Evolutionary conservation across 768 basidiomycete species (phyloP), one percentile per base, ranked within the genome.

Genomic region (Amanita thiersii): DNA sequence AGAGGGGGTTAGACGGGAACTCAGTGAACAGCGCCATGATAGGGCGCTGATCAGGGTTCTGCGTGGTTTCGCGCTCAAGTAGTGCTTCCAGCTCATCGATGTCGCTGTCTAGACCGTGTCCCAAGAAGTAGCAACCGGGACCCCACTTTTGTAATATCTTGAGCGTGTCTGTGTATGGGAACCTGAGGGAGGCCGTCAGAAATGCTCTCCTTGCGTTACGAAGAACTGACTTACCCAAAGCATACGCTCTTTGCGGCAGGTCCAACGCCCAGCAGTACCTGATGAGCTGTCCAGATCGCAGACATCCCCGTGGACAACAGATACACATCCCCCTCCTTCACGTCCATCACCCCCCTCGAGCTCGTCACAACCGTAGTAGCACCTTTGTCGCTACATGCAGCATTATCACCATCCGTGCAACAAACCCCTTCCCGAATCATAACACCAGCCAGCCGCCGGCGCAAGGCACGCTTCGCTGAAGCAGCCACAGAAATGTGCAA

Each of bases 101-200:
- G 44, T 91, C 88, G 11, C 70, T 58, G 43, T 88, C 80, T 5
- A 81, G 60, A 0, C 93, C 93, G 46, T 75, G 67, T 4, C 91
- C 93, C 33, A 89, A 71, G 67, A 97, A 93, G 56, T 90, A 72
- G 49, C 81, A 89, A 1, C 94, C 94, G 2, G 87, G 88, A 1
- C 94, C 94, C 91, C 92, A 98, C 61, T 99, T 97, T 51, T 92
- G 70, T 1, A 98, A 68, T 29, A 93, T 75, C 60, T 97, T 97
- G 45, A 94, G 74, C 3, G 94, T 97, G 56, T 98, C 94, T 6
- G 80, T 88, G 58, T 97, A 99, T 0, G 92, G 84, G 61, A 97
- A 99, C 11, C 93, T 96, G 49, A 24, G 19, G 17, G 18, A 20
- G 17, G 5, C 48, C 37, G 25, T 25, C 9, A 28, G 15, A 33